Evolutionary conservation across 768 basidiomycete genomes (phyloP), one percentile per base, ranked within the genome.

Genomic region (Collybiopsis luxurians): DNA sequence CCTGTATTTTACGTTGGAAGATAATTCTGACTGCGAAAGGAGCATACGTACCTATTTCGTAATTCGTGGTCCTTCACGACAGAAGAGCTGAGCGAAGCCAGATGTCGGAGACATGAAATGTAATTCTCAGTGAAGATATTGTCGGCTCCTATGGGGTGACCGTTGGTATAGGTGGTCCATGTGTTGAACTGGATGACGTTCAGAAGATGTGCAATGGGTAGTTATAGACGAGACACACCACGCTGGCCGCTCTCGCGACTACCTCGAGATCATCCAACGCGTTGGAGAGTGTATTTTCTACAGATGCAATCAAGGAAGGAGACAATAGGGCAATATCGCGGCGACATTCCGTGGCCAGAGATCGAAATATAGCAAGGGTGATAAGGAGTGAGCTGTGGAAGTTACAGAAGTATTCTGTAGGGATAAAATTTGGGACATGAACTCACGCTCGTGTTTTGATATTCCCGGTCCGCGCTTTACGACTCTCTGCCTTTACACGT

Each of bases 111-210:
- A 28, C 84, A 80, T 7, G 79, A 76, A 30, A 92, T 71, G 69
- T 96, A 96, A 56, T 86, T 79, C 26, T 76, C 74, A 0, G 91
- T 90, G 48, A 92, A 73, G 28, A 66, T 71, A 55, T 81, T 81
- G 65, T 96, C 94, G 12, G 87, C 83, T 26, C 90, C 91, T 60
- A 95, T 85, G 39, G 90, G 75, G 53, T 86, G 85, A 0, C 93
- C 92, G 62, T 95, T 89, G 21, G 95, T 93, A 62, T 87, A 97
- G 15, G 94, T 95, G 19, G 89, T 88, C 89, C 92, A 98, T 1
- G 92, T 88, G 2, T 88, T 90, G 64, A 96, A 93, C 89, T 95
- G 63, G 30, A n/a, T 19, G 17, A 2, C 44, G 34, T 59, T 5
- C 5, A 24, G 15, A 0, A 47, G n/a, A 43, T 21, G 13, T 26